Base-by-base conservation (phyloP, 2,329 filamentous ascomycete genomes). In the Xylariaceae sp. region DNA sequence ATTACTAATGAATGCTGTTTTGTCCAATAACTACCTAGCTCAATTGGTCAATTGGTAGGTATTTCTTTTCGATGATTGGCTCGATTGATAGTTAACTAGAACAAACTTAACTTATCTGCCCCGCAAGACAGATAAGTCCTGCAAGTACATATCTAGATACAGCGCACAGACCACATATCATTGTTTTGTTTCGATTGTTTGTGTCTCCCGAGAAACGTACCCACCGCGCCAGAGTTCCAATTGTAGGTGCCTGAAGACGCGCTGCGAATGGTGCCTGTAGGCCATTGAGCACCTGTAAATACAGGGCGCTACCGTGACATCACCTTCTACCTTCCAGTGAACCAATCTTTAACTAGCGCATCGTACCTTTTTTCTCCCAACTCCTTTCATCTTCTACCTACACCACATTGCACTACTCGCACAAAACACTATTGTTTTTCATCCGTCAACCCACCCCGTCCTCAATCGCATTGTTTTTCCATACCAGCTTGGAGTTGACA, bases 401-500 rank as follows among this genome's bases (percentile, higher is more conserved):
- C 19, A 19, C 19, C 19, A 19, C 19, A 19, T 19, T 19, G 19
- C 19, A 19, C 19, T 19, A 19, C 19, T 19, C 19, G 19, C 19
- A 19, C 29, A 6, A 27, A 8, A 56, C 56, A 58, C 43, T 2
- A n/a, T 48, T 42, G 47, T 31, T 30, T 50, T 44, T 29, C 39
- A 47, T 54, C 51, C 55, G 60, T 59, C 55, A 41, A 43, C 37
- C 8, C 29, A 43, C 8, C 19, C 26, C 7, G 34, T 50, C 53
- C 52, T 27, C 49, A 19, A 19, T 54, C 52, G 27, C 59, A 4
- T 32, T 12, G 4, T 32, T 30, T 30, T 30, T 11, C 48, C 37
- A 54, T 51, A 57, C 55, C 43, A 48, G 44, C 47, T 46, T 35
- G 41, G 7, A 54, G 48, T 42, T 50, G 48, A 49, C 45, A 47